Base-by-base conservation (phyloP, 2,329 filamentous ascomycete genomes). In the Ophidiomyces ophidiicola region DNA sequence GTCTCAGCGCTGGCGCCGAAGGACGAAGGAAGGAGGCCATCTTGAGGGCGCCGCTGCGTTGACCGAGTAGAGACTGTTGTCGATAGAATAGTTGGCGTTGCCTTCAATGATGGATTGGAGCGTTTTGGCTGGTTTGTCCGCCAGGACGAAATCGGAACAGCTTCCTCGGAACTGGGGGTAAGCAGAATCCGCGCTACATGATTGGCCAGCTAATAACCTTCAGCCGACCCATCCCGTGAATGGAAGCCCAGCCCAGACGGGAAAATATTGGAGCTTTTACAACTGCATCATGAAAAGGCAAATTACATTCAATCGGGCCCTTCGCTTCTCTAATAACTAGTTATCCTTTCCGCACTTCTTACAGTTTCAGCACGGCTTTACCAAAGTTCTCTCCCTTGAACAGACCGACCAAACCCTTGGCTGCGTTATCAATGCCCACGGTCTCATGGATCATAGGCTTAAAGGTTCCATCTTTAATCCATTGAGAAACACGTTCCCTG, bases 341-440 rank as follows among this genome's bases (percentile, higher is more conserved):
- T 10, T 14, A 28, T 28, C 25, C 11, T 28, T 28, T 28, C 11
- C 25, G 14, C n/a, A 34, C 26, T 31, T 70, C 34, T 63, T 76
- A 50, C 25, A 80, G 74, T 67, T 83, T 81, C 52, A 90, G 53
- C 15, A 90, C 72, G 11, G 83, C 81, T 72, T 93, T 93, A 50
- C 85, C 85, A 61, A 86, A 82, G 66, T 92, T 92, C 60, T 81
- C 72, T 33, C 85, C 85, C 53, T 73, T 58, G 39, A 90, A 69
- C 67, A 92, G 77, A 8, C 76, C 81, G 8, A 88, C 61, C 44
- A 92, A 69, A 0, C 80, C 85, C 41, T 86, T 73, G 4, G 75
- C 66, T 1, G 78, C 79, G 45, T 82, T 77, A 45, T 92, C 85
- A 44, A 92, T 86, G 14, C 84, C 83, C 39, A 78, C 69, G 0